Evolutionary conservation across 1,139 yeast genomes (phyloP), one percentile per base, ranked within the genome.

Genomic region (Meyerozyma elateridarum): DNA sequence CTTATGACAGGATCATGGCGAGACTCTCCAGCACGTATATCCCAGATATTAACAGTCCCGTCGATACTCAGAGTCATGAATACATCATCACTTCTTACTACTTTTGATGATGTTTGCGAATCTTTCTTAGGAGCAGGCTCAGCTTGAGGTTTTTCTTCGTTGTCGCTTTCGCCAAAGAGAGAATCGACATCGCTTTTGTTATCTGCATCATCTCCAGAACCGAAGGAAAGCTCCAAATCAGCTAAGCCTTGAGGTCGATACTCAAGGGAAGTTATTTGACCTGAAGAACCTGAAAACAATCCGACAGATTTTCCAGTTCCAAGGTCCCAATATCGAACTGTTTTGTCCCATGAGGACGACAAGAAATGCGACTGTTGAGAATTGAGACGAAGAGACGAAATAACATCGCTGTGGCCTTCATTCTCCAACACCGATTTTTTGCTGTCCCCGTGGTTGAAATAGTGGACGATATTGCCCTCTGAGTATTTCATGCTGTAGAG

Each of bases 261-360:
- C 40, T 82, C 85, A 14, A 91, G 53, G 33, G 80, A 73, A 6
- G 95, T 79, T 2, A 91, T 67, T 52, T 91, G 97, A 2, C 96
- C 91, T 0, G 84, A 68, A 29, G 78, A 68, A 2, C 75, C 78
- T 4, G 60, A 48, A 47, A 68, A 85, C 19, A 63, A 46, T 13
- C 61, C 57, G 48, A 67, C 50, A 19, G 72, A 59, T 28, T 68
- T 64, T 2, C 97, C 96, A 0, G 83, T 74, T 41, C 84, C 72
- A 33, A 93, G 61, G 57, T 91, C 98, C 96, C 97, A 89, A 44
- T 81, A 75, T 15, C 80, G 61, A 3, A 84, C 70, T 5, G 74
- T 64, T 51, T 77, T 80, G 59, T 91, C 98, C 95, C 97, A 91
- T 5, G 93, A 76, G 0, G 96, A 98, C 26, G 93, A 81, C 5